Conservation (phyloP, 768 basidiomycete genomes). For the Pleurotus pulmonarius region DNA sequence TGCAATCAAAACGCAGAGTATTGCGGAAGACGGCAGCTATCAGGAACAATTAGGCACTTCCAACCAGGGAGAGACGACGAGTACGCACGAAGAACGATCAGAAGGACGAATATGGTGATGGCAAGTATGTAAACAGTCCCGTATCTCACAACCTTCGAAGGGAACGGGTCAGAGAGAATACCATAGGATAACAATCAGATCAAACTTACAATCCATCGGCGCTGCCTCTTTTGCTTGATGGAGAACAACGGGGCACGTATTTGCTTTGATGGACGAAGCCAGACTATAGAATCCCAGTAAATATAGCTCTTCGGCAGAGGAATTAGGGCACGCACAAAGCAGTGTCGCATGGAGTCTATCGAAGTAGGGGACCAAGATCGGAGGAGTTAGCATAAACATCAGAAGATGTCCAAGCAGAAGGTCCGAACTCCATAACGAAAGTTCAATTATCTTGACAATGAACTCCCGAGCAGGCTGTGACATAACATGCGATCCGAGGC, state of each 20-base stretch:
- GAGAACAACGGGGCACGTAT: conserved; percentile 91
- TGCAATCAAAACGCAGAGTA: conserved; percentile 57
- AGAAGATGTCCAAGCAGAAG: conserved; percentile 85
- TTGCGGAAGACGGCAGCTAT: conserved; percentile 61
- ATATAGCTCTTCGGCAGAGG: neutral
- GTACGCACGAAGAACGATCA: conserved; percentile 73
- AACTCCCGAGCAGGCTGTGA: conserved; percentile 98
- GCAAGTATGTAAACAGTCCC: conserved; percentile 70
- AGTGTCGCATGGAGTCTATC: conserved; percentile 89
- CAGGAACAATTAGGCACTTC: conserved; percentile 10
- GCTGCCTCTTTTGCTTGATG: conserved; percentile 84
- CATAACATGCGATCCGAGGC: conserved; percentile 86
- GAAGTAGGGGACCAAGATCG: conserved; percentile 86
- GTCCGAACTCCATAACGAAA: conserved; percentile 94
- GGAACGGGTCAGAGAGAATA: conserved; percentile 10
- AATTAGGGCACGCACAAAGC: conserved; percentile 60
- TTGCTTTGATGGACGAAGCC: conserved; percentile 92
- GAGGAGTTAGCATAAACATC: conserved; percentile 86
- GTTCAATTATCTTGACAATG: conserved; percentile 95
- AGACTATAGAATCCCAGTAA: conserved; percentile 53
- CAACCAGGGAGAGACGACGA: conserved; percentile 8
- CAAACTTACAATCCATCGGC: conserved; percentile 78
- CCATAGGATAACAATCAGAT: neutral
- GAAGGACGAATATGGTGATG: conserved; percentile 66
- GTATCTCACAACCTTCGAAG: conserved; percentile 73